Percentiles rank a stretch among this genome's conserved stretches.
phyloP scores from a whole-genome alignment of 176 grass and related monocot species.

The Lolium rigidum region DNA sequence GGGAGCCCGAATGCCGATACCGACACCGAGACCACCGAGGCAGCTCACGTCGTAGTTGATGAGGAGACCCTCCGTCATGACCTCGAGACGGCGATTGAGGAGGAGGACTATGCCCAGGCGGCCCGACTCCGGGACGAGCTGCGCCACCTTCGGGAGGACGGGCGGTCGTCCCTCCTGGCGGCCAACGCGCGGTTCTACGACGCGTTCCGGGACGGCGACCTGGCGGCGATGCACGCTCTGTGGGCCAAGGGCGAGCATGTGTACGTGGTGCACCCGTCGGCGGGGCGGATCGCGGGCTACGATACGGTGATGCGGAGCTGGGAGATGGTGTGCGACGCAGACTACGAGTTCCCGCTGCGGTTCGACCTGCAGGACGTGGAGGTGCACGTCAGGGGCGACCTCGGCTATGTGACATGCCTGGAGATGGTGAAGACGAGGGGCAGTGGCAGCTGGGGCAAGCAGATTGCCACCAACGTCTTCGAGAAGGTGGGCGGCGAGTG shows the following conservation, averaged over 20 bases:
- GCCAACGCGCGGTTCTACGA: slow-evolving; percentile 73
- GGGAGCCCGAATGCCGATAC: slow-evolving; percentile 46
- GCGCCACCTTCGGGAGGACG: slow-evolving; percentile 66
- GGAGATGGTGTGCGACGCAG: slow-evolving; percentile 77
- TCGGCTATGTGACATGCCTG: slow-evolving; percentile 79
- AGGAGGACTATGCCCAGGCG: slow-evolving; percentile 76
- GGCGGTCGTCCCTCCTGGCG: slow-evolving; percentile 53
- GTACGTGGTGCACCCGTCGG: slow-evolving; percentile 76
- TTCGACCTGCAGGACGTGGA: slow-evolving; percentile 82
- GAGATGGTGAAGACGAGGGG: slow-evolving; percentile 82
- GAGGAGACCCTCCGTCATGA: slow-evolving; percentile 63
- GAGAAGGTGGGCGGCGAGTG: slow-evolving; percentile 77
- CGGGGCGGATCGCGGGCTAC: slow-evolving; percentile 65
- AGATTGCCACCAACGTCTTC: slow-evolving; percentile 82
- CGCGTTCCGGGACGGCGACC: slow-evolving; percentile 80
- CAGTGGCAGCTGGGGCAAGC: slow-evolving; percentile 80
- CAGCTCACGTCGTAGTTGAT: background rate
- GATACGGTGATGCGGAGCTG: slow-evolving; percentile 94
- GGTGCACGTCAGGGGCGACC: slow-evolving; percentile 68
- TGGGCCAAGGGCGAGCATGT: slow-evolving; percentile 88
- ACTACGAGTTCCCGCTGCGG: slow-evolving; percentile 79
- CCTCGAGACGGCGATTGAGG: slow-evolving; percentile 60
- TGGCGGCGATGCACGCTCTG: slow-evolving; percentile 56
- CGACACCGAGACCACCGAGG: slow-evolving; percentile 6
- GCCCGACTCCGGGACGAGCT: slow-evolving; percentile 68